A percentile compares a stretch with the other conserved stretches of the same genome.
Evolutionary conservation across 306 rosid species (phyloP).

Genomic region (Prunus armeniaca): DNA sequence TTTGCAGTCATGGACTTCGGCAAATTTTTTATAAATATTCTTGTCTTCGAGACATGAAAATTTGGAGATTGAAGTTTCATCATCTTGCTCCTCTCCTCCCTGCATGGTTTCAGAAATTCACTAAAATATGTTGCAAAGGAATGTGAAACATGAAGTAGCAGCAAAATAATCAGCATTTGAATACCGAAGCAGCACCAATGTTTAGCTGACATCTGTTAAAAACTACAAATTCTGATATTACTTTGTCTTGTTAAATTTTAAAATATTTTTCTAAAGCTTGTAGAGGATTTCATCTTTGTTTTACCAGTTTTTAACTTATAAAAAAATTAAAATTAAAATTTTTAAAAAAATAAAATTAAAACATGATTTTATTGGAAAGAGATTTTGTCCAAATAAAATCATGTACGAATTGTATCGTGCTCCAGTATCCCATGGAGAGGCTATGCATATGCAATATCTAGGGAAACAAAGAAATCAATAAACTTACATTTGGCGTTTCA

Average conservation of each 20-base stretch:
- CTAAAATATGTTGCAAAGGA: background rate
- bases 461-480: background rate
- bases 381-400: background rate
- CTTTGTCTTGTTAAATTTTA: background rate
- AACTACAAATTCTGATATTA: background rate
- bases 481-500: constrained; percentile 77
- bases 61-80: constrained; percentile 94
- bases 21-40: constrained; percentile 79
- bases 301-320: background rate
- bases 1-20: constrained; percentile 83
- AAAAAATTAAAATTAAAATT: too few species aligned
- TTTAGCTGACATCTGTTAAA: background rate
- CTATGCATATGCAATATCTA: background rate
- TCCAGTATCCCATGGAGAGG: background rate
- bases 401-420: background rate
- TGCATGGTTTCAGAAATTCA: constrained; percentile 26
- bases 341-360: background rate
- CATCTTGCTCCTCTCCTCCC: constrained; percentile 68
- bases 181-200: background rate
- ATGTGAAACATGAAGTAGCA: background rate
- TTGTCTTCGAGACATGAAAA: constrained; percentile 84
- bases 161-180: constrained; percentile 3
- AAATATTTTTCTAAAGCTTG: background rate
- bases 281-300: background rate
- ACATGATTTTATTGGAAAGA: background rate